phyloP scores from a whole-genome alignment of 768 basidiomycete genomes.

The Pleurotus sapidus region DNA sequence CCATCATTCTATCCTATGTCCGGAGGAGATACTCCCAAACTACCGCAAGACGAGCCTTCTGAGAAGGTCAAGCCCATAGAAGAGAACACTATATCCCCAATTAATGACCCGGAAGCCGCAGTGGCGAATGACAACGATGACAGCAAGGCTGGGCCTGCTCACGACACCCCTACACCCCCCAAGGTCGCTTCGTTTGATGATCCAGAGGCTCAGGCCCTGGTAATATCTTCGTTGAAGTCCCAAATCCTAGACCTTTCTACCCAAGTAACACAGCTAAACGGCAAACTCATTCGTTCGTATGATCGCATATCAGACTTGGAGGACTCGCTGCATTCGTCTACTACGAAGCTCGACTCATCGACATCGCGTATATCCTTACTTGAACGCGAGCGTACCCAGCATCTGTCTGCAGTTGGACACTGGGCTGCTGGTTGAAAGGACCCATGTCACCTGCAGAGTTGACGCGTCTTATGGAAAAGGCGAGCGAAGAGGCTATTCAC shows the following conservation, averaged over 20 bases:
- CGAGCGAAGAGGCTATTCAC: constrained; percentile 91
- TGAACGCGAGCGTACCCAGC: constrained; percentile 82
- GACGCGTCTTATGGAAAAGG: constrained; percentile 88
- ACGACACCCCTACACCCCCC: constrained; percentile 3
- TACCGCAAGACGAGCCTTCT: constrained; percentile 4
- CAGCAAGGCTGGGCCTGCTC: constrained; percentile 1
- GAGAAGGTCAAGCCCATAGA: constrained; percentile 1
- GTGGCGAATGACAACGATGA: background rate
- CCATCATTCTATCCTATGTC: background rate
- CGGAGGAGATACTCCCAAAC: background rate
- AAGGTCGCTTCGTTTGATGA: constrained; percentile 20
- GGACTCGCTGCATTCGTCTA: constrained; percentile 75
- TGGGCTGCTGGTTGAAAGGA: constrained; percentile 87
- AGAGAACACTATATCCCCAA: background rate
- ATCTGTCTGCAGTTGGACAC: constrained; percentile 89
- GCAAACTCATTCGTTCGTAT: constrained; percentile 90
- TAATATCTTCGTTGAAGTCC: constrained; percentile 74
- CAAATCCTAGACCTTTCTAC: constrained; percentile 87
- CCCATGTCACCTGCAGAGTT: constrained; percentile 90
- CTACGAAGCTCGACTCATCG: constrained; percentile 54
- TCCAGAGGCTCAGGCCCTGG: constrained; percentile 74
- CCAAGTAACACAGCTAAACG: constrained; percentile 88
- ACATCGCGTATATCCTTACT: constrained; percentile 72
- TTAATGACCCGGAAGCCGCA: background rate
- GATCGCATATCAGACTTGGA: constrained; percentile 92